These are phyloP conservation scores for Leersia perrieri DNA, from an alignment of 176 grass and related monocot genomes.

Conservation along the genomic window DNA sequence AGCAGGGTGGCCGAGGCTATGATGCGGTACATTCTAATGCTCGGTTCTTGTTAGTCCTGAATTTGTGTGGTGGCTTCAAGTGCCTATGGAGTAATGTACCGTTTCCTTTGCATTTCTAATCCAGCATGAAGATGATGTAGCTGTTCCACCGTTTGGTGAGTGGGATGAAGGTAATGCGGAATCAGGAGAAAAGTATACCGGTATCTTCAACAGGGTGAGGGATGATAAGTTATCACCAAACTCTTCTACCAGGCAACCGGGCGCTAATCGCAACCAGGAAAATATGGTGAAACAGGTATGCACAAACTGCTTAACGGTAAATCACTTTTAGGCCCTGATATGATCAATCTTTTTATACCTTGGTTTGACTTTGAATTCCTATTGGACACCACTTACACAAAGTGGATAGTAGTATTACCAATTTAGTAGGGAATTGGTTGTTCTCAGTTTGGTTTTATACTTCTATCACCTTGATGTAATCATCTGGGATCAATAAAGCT, in stretches of 20 bases:
- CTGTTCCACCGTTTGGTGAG: conserved; percentile 61
- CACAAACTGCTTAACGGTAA: conserved; percentile 10
- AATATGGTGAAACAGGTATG: conserved; percentile 45
- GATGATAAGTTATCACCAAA: conserved; percentile 37
- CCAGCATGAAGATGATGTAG: conserved; percentile 50
- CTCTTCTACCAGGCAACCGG: conserved; percentile 32
- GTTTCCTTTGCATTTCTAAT: conserved; percentile 30
- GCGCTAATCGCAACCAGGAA: neutral
- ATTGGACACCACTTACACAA: neutral
- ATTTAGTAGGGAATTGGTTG: neutral
- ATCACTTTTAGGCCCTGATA: neutral
- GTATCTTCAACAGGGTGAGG: conserved; percentile 65
- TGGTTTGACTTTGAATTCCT: neutral
- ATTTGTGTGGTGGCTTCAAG: neutral
- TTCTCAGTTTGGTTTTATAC: no score
- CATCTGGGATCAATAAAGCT: no score
- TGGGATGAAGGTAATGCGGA: conserved; percentile 59
- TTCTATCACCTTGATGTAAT: no score
- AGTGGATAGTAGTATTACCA: neutral
- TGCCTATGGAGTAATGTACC: conserved; percentile 8
- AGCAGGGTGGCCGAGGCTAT: conserved; percentile 17
- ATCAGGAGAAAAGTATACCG: conserved; percentile 59
- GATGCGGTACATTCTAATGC: conserved; percentile 23
- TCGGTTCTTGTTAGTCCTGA: neutral
- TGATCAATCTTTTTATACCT: neutral